phyloP scores from a whole-genome alignment of 2,329 filamentous ascomycete genomes.

The Thelonectria rubi region DNA sequence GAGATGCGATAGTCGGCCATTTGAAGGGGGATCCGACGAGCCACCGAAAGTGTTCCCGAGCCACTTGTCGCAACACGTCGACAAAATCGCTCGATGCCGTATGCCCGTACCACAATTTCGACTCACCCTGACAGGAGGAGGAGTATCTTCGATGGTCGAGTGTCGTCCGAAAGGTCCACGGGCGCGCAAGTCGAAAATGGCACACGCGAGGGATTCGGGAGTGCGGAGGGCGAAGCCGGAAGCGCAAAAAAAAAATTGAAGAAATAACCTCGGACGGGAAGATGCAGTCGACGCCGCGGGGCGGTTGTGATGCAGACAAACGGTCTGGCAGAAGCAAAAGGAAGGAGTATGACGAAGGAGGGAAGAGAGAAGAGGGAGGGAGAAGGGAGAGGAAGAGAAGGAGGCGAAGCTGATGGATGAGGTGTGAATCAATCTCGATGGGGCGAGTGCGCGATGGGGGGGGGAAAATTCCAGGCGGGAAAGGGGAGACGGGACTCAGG shows the following conservation, averaged over 20 bases:
- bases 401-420: conserved; percentile 32
- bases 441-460: conserved; percentile 38
- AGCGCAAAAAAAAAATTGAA: conserved; percentile 33
- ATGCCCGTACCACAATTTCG: conserved; percentile 21
- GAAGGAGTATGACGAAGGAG: conserved; percentile 30
- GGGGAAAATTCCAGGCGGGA: conserved; percentile 42
- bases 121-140: conserved; percentile 38
- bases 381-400: conserved; percentile 22
- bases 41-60: conserved; percentile 28
- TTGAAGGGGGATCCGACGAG: conserved; percentile 35
- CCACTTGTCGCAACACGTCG: conserved; percentile 39
- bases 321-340: conserved; percentile 31
- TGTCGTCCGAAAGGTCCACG: conserved; percentile 35
- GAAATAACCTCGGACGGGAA: conserved; percentile 32
- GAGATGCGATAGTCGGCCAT: conserved; percentile 40
- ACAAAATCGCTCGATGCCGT: conserved; percentile 27
- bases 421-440: conserved; percentile 39
- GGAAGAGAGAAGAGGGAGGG: conserved; percentile 19
- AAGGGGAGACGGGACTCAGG: conserved; percentile 30
- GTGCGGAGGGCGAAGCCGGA: conserved; percentile 35
- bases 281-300: conserved; percentile 36
- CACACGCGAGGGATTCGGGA: conserved; percentile 42
- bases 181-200: conserved; percentile 38
- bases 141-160: conserved; percentile 29
- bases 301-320: conserved; percentile 34